Percentiles rank a stretch among this genome's conserved stretches.
Evolutionary conservation across 345 rosid genomes (phyloP).

Genomic region (Linum usitatissimum): DNA sequence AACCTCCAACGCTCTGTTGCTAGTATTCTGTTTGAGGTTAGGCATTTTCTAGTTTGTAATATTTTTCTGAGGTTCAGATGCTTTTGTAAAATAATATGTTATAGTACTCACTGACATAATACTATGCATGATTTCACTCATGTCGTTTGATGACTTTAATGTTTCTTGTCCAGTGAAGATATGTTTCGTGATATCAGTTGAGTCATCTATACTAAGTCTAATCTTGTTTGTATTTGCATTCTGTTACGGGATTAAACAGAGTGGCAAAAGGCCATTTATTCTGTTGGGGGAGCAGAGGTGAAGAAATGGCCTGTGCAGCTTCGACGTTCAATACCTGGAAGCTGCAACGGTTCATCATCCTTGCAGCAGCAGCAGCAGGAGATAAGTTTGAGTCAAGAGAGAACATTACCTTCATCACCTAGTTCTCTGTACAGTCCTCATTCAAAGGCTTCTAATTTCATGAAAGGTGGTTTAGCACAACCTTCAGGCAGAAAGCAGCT

Average conservation of each 20-base stretch:
- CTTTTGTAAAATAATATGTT: too few relatives aligned
- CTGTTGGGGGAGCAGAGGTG: slow-evolving; percentile 82
- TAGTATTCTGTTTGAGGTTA: not conserved
- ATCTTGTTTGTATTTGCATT: slow-evolving; percentile 8
- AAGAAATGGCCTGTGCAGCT: slow-evolving; percentile 94
- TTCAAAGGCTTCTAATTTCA: slow-evolving; percentile 68
- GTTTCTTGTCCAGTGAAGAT: too few relatives aligned
- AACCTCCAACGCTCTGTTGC: slow-evolving; percentile 7
- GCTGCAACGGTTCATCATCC: slow-evolving; percentile 61
- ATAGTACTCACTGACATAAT: not conserved
- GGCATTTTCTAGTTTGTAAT: not conserved
- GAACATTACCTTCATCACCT: slow-evolving; percentile 75
- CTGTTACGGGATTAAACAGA: slow-evolving; percentile 38
- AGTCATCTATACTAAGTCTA: not conserved
- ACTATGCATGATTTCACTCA: not conserved
- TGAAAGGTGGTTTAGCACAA: slow-evolving; percentile 83
- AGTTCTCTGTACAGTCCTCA: slow-evolving; percentile 74
- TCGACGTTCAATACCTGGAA: slow-evolving; percentile 59
- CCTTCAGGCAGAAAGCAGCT: slow-evolving; percentile 68
- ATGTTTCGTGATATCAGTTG: too few relatives aligned
- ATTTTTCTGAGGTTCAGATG: not conserved
- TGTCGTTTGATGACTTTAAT: not conserved
- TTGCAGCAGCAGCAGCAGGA: slow-evolving; percentile 72
- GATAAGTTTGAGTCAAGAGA: slow-evolving; percentile 84
- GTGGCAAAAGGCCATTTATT: slow-evolving; percentile 96